Base-by-base conservation (phyloP, 1,139 yeast species). In the Eremothecium coryli region DNA sequence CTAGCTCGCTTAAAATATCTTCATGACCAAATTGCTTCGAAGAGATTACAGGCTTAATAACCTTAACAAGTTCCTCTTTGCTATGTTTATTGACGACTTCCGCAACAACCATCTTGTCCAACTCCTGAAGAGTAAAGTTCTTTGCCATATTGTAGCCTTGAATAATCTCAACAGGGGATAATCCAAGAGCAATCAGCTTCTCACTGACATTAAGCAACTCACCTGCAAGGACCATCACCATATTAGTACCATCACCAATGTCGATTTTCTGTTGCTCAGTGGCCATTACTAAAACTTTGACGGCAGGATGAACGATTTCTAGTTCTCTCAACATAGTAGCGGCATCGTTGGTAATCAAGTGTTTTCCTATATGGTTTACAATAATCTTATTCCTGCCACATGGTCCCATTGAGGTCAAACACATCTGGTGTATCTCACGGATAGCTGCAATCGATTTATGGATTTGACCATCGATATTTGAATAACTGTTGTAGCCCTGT, bases 241-340 rank as follows among this genome's bases (percentile, higher is more conserved):
- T 62, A 54, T 78, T 79, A 4, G 86, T 75, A 41, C 79, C 78
- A 54, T 79, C 90, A 37, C 88, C 90, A 75, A 76, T 71, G 58
- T 90, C 98, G 48, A 78, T 72, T 58, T 90, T 95, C 63, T 90
- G 98, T 64, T 90, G 98, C 56, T 88, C 85, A 14, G 94, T 77
- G 16, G 97, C 95, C 96, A 86, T 85, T 39, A 90, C 93, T 45
- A 90, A 72, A 31, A 90, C 76, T 61, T 90, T 90, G 14, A 93
- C 98, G 1, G 96, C 97, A 5, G 98, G 98, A 58, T 90, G 98
- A 31, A 90, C 90, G 44, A 93, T 84, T 48, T 90, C 97, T 39
- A 90, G 67, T 59, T 93, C 97, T 48, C 82, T 74, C 43, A 90
- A 68, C 78, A 90, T 90, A 8, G 98, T 90, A 27, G 97, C 95